Evolutionary conservation across 108 stramenopile genomes (phyloP).

Genomic region (Skeletonema grethae): DNA sequence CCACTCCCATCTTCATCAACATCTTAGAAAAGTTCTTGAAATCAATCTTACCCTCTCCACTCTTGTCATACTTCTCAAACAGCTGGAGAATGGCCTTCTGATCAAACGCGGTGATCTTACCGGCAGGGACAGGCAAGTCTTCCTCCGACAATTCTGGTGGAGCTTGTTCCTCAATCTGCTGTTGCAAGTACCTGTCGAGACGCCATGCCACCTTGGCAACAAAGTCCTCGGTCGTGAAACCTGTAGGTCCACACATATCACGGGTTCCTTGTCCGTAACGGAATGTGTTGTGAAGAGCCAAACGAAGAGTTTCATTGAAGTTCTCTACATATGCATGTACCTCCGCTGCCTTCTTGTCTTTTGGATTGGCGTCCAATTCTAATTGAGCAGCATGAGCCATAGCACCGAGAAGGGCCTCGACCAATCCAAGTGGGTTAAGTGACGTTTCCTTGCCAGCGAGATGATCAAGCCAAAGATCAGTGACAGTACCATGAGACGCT

Average conservation of each 20-base stretch:
- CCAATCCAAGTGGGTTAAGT: constrained; percentile 94
- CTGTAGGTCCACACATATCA: constrained; percentile 93
- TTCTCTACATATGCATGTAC: constrained; percentile 67
- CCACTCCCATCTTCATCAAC: constrained; percentile 93
- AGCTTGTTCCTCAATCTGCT: constrained; percentile 73
- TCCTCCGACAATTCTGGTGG: constrained; percentile 81
- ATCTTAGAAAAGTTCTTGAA: constrained; percentile 90
- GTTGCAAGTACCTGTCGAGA: constrained; percentile 80
- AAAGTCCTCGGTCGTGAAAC: constrained; percentile 95
- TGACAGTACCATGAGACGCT: constrained; percentile 96
- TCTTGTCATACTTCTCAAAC: constrained; percentile 89
- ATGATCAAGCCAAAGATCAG: constrained; percentile 94
- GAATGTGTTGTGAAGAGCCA: constrained; percentile 95
- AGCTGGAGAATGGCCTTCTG: constrained; percentile 77
- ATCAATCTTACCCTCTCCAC: constrained; percentile 88
- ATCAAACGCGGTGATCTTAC: constrained; percentile 74
- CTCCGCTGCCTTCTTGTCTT: constrained; percentile 48
- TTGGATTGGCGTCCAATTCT: constrained; percentile 67
- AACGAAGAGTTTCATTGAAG: constrained; percentile 79
- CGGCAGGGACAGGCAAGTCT: constrained; percentile 67
- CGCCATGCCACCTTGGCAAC: constrained; percentile 94
- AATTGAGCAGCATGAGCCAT: constrained; percentile 92
- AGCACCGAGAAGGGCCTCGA: constrained; percentile 96
- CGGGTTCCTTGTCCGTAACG: constrained; percentile 95
- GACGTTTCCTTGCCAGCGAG: constrained; percentile 96